Conservation (phyloP, 805 yeast species). For the Candida namnaoensis region DNA sequence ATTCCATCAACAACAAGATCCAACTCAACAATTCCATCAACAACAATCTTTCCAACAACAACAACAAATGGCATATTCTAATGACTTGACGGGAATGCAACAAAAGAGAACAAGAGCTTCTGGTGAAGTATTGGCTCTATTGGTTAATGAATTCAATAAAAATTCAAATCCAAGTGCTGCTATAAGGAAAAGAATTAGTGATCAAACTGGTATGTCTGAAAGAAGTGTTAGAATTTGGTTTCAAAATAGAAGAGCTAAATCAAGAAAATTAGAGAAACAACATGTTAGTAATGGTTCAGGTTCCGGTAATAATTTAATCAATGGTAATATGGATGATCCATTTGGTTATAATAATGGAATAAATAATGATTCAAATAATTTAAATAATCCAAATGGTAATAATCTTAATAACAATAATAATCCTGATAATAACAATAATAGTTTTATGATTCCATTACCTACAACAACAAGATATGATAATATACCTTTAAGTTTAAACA, state of each 20-base stretch:
- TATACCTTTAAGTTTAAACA: slow-evolving; percentile 50
- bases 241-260: slow-evolving; percentile 79
- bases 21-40: neutral
- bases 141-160: slow-evolving; percentile 58
- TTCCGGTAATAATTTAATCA: slow-evolving; percentile 6
- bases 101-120: slow-evolving; percentile 59
- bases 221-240: slow-evolving; percentile 90
- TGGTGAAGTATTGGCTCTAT: slow-evolving; percentile 67
- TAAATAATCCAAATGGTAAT: too few relatives aligned
- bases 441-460: neutral
- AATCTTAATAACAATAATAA: too few relatives aligned
- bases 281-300: slow-evolving; percentile 14
- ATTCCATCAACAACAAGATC: neutral
- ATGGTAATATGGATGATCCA: neutral
- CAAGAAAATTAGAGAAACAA: slow-evolving; percentile 55
- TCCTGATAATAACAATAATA: slow-evolving; percentile 4
- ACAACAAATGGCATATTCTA: slow-evolving; percentile 1
- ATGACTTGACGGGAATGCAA: slow-evolving; percentile 1
- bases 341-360: slow-evolving; percentile 3
- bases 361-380: too few relatives aligned
- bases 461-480: slow-evolving; percentile 23
- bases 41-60: neutral
- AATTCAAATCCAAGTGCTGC: slow-evolving; percentile 75
- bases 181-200: slow-evolving; percentile 59
- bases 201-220: slow-evolving; percentile 73